These are phyloP conservation scores for Diaporthe sp. DNA, from an alignment of 2,329 filamentous ascomycete species.

Conservation along the genomic window DNA sequence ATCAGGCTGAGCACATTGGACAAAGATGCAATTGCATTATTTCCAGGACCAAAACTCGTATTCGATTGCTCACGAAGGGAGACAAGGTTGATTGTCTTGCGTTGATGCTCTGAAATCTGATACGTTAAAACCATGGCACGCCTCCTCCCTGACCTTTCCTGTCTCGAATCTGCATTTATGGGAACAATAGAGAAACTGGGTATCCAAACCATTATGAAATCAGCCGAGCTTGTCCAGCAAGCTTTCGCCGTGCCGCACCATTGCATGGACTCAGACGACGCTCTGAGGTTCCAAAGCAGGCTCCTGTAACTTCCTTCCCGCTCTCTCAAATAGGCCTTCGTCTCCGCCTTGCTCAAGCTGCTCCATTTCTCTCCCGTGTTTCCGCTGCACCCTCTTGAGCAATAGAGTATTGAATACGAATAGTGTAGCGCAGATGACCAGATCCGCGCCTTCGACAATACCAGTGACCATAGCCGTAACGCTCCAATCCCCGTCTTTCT, in stretches of 20 bases:
- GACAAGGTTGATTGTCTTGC: not conserved
- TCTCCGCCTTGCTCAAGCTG: constrained; percentile 23
- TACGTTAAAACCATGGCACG: not conserved
- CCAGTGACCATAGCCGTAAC: constrained; percentile 28
- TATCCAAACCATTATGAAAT: not conserved
- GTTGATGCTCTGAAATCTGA: not conserved
- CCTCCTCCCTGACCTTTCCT: not conserved
- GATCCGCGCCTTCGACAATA: constrained; percentile 37
- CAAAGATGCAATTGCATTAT: too few relatives aligned
- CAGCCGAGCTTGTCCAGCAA: constrained; percentile 14
- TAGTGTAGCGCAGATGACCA: constrained; percentile 18
- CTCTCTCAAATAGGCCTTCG: constrained; percentile 10
- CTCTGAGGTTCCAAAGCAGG: constrained; percentile 25
- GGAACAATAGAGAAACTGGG: not conserved
- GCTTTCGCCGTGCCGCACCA: not conserved
- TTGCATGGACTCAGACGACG: not conserved
- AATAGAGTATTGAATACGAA: constrained; percentile 23
- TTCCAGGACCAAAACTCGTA: not conserved
- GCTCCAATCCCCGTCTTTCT: constrained; percentile 56
- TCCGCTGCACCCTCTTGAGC: constrained; percentile 29
- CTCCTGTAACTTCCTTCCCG: constrained; percentile 17
- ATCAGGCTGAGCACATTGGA: too few relatives aligned
- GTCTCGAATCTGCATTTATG: not conserved
- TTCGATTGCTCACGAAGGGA: not conserved
- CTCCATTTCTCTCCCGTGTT: constrained; percentile 22